These are phyloP conservation scores for Nephelium lappaceum DNA, from an alignment of 345 rosid species.

Conservation along the genomic window DNA sequence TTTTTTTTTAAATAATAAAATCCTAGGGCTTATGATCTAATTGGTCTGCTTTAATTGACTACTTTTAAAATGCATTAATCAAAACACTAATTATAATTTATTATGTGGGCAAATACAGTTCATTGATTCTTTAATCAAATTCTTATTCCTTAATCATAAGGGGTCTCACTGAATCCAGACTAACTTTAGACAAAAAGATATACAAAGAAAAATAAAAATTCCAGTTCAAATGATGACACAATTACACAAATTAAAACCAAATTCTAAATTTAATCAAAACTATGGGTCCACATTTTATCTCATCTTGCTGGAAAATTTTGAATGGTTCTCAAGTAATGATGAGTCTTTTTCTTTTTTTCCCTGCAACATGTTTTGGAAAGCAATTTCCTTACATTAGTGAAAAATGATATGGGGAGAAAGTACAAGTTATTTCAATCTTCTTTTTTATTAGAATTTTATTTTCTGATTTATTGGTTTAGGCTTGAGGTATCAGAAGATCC, in stretches of 20 bases:
- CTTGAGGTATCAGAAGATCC: slow-evolving; percentile 15
- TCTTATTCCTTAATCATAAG: slow-evolving; percentile 25
- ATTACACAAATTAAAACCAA: neutral
- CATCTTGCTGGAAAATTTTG: slow-evolving; percentile 11
- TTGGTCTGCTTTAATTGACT: slow-evolving; percentile 16
- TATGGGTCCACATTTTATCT: slow-evolving; percentile 16
- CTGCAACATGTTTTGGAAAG: neutral
- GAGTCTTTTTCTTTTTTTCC: neutral
- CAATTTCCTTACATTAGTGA: slow-evolving; percentile 25
- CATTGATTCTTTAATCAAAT: slow-evolving; percentile 13
- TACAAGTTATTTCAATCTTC: slow-evolving; percentile 5
- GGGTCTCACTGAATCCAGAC: slow-evolving; percentile 25
- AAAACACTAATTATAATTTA: neutral
- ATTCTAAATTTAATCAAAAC: neutral
- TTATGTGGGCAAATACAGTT: neutral
- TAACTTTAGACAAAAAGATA: slow-evolving; percentile 26
- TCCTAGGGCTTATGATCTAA: neutral
- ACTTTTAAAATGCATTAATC: neutral
- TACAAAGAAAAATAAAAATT: slow-evolving; percentile 16
- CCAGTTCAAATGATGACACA: neutral
- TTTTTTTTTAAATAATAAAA: neutral
- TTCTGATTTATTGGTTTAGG: neutral
- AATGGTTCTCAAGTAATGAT: slow-evolving; percentile 24
- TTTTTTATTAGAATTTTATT: neutral
- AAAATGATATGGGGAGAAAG: slow-evolving; percentile 32